Evolutionary conservation across 1,284 basidiomycete genomes (phyloP), one percentile per base, ranked within the genome.

Genomic region (Cutaneotrichosporon cutaneum): DNA sequence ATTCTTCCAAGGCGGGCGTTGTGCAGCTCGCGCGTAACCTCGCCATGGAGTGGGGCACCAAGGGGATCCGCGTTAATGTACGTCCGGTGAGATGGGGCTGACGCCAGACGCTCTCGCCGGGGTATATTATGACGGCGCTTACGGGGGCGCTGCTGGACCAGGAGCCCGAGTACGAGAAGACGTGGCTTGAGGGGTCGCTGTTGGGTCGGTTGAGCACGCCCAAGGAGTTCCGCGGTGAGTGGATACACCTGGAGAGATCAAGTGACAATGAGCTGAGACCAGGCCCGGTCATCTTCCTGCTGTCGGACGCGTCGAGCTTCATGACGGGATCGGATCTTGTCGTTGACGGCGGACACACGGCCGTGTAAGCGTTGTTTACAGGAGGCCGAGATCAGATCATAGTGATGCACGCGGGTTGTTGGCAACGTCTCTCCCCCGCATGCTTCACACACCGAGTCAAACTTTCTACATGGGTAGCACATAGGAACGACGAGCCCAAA

Each of bases 1-100:
- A 57, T 78, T 84, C 86, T 56, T 89, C 87, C 79, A 92, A 92
- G 79, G 86, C 88, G 2, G 90, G 87, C 2, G 88, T 92, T 8
- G 77, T 90, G 50, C 90, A 92, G 78, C 89, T 92, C 86, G 86
- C 82, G 22, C 84, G 90, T 59, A 91, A 88, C 79, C 86, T 92
- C 83, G 90, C 90, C 5, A 90, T 89, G 74, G 90, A 92, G 74
- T 84, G 90, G 53, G 90, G 88, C 2, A 81, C 77, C 24, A 82
- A 86, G 74, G 78, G 83, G 5, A 91, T 92, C 63, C 83, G 89
- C 4, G 88, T 90, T 32, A 69, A 67, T 60, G 63, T 57, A 14
- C 9, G 56, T 57, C 13, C 4, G 21, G 27, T 2, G 2, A 48
- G 50, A n/a, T 6, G 13, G 24, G 1, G 22, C 35, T 58, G n/a